These are phyloP conservation scores for Rosa rugosa DNA, from an alignment of 306 rosid genomes.

Conservation along the genomic window DNA sequence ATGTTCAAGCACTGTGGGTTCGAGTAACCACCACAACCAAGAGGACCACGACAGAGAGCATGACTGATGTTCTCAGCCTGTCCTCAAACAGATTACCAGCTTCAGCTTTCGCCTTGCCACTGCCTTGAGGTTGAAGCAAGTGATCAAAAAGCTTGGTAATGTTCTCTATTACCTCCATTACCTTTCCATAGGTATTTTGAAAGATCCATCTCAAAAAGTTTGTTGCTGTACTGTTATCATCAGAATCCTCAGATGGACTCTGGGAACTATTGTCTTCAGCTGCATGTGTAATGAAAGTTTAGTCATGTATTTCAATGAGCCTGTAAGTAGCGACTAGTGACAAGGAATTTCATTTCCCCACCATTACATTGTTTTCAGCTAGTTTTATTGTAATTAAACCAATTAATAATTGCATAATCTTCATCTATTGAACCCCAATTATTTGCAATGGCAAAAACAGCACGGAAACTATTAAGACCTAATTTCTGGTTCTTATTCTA, in stretches of 20 bases:
- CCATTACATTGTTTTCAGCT: not conserved
- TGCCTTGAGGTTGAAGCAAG: constrained; percentile 33
- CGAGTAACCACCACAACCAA: constrained; percentile 68
- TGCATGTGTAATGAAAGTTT: constrained; percentile 13
- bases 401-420: not conserved
- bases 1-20: constrained; percentile 28
- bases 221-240: constrained; percentile 28
- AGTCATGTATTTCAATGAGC: not conserved
- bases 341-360: not conserved
- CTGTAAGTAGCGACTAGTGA: not conserved
- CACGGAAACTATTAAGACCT: not conserved
- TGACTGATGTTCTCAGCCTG: constrained; percentile 56
- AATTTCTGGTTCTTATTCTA: not conserved
- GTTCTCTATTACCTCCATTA: constrained; percentile 47
- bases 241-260: constrained; percentile 21
- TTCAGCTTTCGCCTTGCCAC: constrained; percentile 16
- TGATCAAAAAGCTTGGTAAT: constrained; percentile 43
- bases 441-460: not conserved
- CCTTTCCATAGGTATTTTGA: constrained; percentile 33
- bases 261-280: constrained; percentile 28
- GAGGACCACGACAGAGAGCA: constrained; percentile 69
- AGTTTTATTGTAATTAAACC: not conserved
- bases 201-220: constrained; percentile 44
- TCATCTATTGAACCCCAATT: not conserved
- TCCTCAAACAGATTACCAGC: constrained; percentile 40